Base-by-base conservation (phyloP, 176 grass and related monocot species). In the Rhynchospora breviuscula region DNA sequence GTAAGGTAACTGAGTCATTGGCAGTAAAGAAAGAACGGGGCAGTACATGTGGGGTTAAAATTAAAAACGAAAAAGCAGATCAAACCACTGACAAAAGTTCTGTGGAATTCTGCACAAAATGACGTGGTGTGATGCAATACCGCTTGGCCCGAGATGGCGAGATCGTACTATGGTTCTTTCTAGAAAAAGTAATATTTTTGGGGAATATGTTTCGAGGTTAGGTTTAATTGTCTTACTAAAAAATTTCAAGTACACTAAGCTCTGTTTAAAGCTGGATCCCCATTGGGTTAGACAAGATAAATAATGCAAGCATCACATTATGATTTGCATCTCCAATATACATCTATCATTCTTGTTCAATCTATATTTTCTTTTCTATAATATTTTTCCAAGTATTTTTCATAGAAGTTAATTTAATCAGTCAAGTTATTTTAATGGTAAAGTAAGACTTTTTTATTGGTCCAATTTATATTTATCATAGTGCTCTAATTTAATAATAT, bases 51-150 rank as follows among this genome's bases (percentile, higher is more conserved):
- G 64, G 69, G 26, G 56, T 74, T 83, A 60, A 82, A 31, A 19
- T 63, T 21, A 66, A 18, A 48, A 61, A 85, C 64, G 52, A 70
- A 81, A 88, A 51, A 85, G 56, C n/a, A 62, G 43, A 40, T n/a
- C 14, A 60, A 18, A 9, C 51, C 29, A 74, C 89, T 88, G 87
- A 88, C 87, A 89, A 91, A 89, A 90, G 88, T 78, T 33, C 40
- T 18, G 43, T 60, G 9, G 17, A 84, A 78, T 85, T 63, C 51
- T 75, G 79, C 19, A 57, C 40, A 47, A 15, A 0, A 35, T 94
- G 93, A 94, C 84, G 86, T 78, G 0, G 21, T 1, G 62, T 92
- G 88, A 94, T 83, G 90, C 51, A 10, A 88, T 31, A 11, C 43
- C 85, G 45, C 90, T 87, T 80, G 87, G 73, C 87, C 31, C 82